These are phyloP conservation scores for Hyaloscypha hepaticicola DNA, from an alignment of 495 filamentous ascomycete genomes.

Conservation along the genomic window DNA sequence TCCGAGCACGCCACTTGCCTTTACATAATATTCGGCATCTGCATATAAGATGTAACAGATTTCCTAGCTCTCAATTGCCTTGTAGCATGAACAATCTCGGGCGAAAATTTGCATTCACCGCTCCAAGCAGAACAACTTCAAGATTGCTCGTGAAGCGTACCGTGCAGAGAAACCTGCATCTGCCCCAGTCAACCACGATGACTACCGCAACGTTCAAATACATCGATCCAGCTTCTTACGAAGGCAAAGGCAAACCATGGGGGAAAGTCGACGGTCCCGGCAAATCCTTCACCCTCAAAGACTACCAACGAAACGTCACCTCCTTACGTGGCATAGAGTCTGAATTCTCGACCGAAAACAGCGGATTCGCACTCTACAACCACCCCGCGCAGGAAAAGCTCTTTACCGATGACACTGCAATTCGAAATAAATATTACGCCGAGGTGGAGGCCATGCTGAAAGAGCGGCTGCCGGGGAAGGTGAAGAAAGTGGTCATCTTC, in stretches of 20 bases:
- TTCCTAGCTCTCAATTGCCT: not conserved
- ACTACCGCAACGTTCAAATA: slow-evolving; percentile 3
- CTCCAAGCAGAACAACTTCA: not conserved
- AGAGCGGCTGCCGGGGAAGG: slow-evolving; percentile 6
- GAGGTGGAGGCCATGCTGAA: slow-evolving; percentile 12
- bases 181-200: not conserved
- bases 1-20: not conserved
- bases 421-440: slow-evolving; percentile 10
- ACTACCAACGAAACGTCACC: slow-evolving; percentile 9
- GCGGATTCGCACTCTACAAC: slow-evolving; percentile 9
- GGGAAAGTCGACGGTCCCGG: slow-evolving; percentile 12
- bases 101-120: not conserved
- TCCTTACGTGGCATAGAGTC: slow-evolving; percentile 6
- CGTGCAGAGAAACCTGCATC: not conserved
- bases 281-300: slow-evolving; percentile 5
- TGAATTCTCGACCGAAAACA: slow-evolving; percentile 10
- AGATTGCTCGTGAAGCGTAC: not conserved
- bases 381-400: not conserved
- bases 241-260: slow-evolving; percentile 16
- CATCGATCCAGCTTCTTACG: slow-evolving; percentile 11
- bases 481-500: slow-evolving; percentile 18
- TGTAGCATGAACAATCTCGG: not conserved
- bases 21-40: not conserved
- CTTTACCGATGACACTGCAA: slow-evolving; percentile 3
- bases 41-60: not conserved